Evolutionary conservation across 176 grass and related monocot species (phyloP).

Genomic region (Coix lacrymajobi): DNA sequence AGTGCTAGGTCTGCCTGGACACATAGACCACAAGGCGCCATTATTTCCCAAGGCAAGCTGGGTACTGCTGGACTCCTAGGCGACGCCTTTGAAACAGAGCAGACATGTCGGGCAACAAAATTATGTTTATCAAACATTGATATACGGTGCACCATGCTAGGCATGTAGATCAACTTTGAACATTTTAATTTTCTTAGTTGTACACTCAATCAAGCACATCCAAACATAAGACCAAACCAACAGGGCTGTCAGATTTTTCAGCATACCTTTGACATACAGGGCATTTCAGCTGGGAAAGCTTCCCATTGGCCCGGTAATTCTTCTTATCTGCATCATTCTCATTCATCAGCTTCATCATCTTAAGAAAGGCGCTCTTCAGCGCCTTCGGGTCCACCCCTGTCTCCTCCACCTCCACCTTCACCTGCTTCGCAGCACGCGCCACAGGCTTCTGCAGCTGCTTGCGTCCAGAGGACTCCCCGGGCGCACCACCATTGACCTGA

Average conservation of each 20-base stretch:
- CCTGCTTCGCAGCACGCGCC: constrained; percentile 31
- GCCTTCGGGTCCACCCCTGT: constrained; percentile 37
- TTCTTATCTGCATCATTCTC: constrained; percentile 50
- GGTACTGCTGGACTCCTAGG: neutral
- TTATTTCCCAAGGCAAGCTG: neutral
- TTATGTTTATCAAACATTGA: too few relatives aligned
- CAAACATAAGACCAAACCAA: neutral
- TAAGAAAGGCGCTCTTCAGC: constrained; percentile 76
- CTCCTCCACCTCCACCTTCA: constrained; percentile 33
- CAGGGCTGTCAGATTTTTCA: neutral
- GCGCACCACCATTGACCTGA: constrained; percentile 27
- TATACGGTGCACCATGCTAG: neutral
- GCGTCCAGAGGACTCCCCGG: constrained; percentile 9
- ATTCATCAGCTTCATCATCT: constrained; percentile 72
- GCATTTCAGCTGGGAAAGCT: constrained; percentile 60
- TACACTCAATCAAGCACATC: neutral
- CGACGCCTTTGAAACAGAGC: neutral
- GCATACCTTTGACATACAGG: constrained; percentile 75
- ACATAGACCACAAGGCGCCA: neutral
- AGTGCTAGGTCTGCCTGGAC: neutral
- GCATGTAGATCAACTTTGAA: neutral
- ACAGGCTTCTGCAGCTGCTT: constrained; percentile 20
- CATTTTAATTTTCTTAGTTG: neutral
- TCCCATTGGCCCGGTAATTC: constrained; percentile 68
- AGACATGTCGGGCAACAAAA: too few relatives aligned